Evolutionary conservation across 2,329 filamentous ascomycete genomes (phyloP), one percentile per base, ranked within the genome.

Genomic region (Fusarium sp.): DNA sequence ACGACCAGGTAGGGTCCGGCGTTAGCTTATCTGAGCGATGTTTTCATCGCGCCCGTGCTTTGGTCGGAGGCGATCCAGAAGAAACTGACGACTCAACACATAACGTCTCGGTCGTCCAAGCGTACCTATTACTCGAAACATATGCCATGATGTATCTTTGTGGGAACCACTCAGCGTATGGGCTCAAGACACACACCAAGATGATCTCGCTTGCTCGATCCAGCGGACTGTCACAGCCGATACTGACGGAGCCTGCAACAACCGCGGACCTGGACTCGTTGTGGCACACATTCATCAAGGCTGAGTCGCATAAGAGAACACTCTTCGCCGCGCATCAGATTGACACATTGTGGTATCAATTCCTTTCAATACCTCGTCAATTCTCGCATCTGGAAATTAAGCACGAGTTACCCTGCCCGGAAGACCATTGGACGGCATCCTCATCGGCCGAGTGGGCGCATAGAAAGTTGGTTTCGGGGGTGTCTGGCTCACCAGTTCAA

Each of bases 101-200:
- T 5, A 73, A 72, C 15, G 63, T 79, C 9, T 53, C 69, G 7
- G 61, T 79, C 15, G 74, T 83, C 0, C 81, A 83, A 57, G 69
- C 79, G 4, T 80, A 80, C 28, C 58, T 82, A 3, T 68, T 83
- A 8, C 76, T 83, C 3, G 75, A 83, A 50, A 78, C 82, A 9
- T 81, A 75, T 52, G 76, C 80, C n/a, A 82, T 82, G 75, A 78
- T 83, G 75, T 82, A 82, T 55, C 74, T 82, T 24, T 81, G 79
- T 60, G 79, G 80, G 1, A 60, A 74, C 2, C 68, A 78, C 49
- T 81, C 80, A 1, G 67, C 73, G 3, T 76, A 75, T 24, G 80
- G 77, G 4, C 74, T 81, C 14, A 78, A 78, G 28, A 78, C 81
- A 72, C 81, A 83, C 52, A 76, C 78, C 0, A 77, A 74, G 11